A percentile compares a stretch with the other conserved stretches of the same genome.
Conservation (phyloP, 768 basidiomycete species). For the Agaricus subrufescens region DNA sequence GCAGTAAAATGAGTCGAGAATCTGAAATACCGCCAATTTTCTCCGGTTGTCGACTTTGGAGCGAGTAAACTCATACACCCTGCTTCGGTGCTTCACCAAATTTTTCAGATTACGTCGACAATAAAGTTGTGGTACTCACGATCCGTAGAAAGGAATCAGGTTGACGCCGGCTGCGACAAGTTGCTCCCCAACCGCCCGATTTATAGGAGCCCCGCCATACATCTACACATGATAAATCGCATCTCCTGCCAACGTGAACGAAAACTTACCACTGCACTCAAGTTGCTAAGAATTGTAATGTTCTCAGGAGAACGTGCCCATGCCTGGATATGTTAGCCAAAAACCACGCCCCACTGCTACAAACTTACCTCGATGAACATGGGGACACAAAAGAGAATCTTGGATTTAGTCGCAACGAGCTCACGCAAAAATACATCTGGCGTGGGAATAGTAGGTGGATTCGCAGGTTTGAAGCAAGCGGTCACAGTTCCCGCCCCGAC, state of each 20-base stretch:
- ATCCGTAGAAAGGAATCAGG: conserved; percentile 28
- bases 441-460: conserved; percentile 14
- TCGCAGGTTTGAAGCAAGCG: conserved; percentile 17
- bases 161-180: conserved; percentile 15
- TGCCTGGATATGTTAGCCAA: conserved; percentile 10
- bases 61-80: background rate
- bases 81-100: background rate
- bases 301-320: conserved; percentile 15
- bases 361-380: conserved; percentile 18
- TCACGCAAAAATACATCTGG: conserved; percentile 14
- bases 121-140: conserved; percentile 18
- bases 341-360: background rate
- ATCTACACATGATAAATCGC: conserved; percentile 7
- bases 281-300: conserved; percentile 12
- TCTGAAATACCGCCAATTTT: background rate
- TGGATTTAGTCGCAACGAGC: conserved; percentile 1
- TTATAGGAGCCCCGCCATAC: conserved; percentile 19
- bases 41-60: background rate
- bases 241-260: background rate
- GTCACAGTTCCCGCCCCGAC: conserved; percentile 12
- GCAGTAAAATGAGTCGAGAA: background rate
- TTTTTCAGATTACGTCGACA: background rate
- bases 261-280: conserved; percentile 14
- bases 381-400: conserved; percentile 13
- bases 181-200: conserved; percentile 18